Percentiles rank a stretch among this genome's conserved stretches.
phyloP scores from a whole-genome alignment of 352 stramenopile species.

The Nothophytophthora sp. region DNA sequence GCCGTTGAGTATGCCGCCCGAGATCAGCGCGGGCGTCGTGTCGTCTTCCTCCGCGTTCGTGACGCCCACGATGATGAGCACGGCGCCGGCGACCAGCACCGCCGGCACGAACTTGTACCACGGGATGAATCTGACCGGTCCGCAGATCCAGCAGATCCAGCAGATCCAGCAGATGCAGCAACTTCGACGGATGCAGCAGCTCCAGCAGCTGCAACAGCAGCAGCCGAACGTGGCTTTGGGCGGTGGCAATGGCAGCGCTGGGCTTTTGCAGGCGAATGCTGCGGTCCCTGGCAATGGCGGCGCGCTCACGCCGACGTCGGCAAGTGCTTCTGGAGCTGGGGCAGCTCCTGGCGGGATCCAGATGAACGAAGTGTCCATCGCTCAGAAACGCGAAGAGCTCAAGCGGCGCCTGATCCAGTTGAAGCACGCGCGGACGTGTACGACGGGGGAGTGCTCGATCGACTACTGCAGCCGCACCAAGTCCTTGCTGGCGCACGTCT shows the following conservation, averaged over 20 bases:
- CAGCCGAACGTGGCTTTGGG: conserved; percentile 21
- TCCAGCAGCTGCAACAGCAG: conserved; percentile 73
- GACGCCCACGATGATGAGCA: conserved; percentile 39
- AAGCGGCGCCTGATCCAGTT: conserved; percentile 85
- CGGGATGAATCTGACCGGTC: conserved; percentile 73
- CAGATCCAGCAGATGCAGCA: conserved; percentile 89
- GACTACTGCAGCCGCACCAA: conserved; percentile 86
- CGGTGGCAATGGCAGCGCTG: conserved; percentile 25
- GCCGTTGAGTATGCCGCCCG: conserved; percentile 71
- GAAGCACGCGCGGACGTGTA: conserved; percentile 87
- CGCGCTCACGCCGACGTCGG: conserved; percentile 17
- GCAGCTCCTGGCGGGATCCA: conserved; percentile 48
- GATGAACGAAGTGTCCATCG: conserved; percentile 82
- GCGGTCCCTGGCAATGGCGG: conserved; percentile 27
- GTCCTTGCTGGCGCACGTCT: conserved; percentile 78
- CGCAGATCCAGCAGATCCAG: conserved; percentile 85
- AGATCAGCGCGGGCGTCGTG: conserved; percentile 50
- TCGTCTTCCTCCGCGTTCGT: conserved; percentile 41
- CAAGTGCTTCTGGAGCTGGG: conserved; percentile 19
- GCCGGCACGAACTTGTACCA: conserved; percentile 62
- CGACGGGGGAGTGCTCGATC: conserved; percentile 66
- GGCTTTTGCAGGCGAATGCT: conserved; percentile 14
- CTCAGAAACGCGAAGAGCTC: conserved; percentile 84
- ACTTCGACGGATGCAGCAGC: conserved; percentile 75
- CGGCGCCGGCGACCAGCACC: conserved; percentile 25